phyloP scores from a whole-genome alignment of 202 grass and related monocot species.

The Saccharum hybrid region DNA sequence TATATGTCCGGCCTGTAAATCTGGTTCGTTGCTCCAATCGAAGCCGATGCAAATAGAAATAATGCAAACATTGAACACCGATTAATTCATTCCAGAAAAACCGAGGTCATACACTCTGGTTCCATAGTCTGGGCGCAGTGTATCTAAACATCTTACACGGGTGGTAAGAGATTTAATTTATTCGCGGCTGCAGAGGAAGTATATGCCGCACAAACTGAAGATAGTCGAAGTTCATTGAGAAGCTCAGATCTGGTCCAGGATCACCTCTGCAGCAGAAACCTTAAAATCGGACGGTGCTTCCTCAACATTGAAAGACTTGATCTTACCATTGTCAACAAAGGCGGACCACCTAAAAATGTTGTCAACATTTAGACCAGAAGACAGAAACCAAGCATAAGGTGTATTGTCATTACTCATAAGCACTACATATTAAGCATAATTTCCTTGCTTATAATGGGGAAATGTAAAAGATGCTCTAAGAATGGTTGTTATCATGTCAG shows the following conservation, averaged over 20 bases:
- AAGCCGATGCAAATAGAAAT: neutral
- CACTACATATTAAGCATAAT: neutral
- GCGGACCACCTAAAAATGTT: conserved; percentile 78
- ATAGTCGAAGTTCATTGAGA: neutral
- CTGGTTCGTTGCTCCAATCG: neutral
- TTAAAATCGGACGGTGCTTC: conserved; percentile 84
- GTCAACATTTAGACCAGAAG: neutral
- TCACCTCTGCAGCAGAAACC: conserved; percentile 85
- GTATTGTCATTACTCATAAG: neutral
- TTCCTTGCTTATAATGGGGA: neutral
- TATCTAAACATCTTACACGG: neutral
- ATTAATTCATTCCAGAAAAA: neutral
- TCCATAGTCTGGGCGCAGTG: neutral
- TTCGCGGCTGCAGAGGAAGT: neutral
- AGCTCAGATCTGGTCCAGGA: conserved; percentile 82
- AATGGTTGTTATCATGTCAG: no score
- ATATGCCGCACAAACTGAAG: conserved; percentile 4
- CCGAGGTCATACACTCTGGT: neutral
- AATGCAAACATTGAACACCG: neutral
- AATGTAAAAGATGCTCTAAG: no score
- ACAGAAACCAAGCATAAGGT: neutral
- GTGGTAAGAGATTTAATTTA: neutral
- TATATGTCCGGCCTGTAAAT: no score
- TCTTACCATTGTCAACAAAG: conserved; percentile 83
- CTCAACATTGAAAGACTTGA: conserved; percentile 90